Evolutionary conservation across 2,329 filamentous ascomycete species (phyloP).

Genomic region (Colletotrichum camelliae): DNA sequence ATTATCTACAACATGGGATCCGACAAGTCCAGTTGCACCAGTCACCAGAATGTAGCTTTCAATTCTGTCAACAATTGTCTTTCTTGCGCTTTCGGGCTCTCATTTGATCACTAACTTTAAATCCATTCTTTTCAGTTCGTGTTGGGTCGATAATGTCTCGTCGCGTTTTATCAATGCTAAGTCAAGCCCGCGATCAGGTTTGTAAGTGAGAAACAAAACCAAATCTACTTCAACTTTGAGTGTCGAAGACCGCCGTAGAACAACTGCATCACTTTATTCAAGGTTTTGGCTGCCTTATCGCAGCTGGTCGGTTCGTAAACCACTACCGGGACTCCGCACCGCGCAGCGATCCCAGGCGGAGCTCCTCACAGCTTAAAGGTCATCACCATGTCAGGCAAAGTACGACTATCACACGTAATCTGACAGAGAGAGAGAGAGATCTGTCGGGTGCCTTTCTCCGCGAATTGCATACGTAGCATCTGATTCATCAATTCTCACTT

Average conservation of each 20-base stretch:
- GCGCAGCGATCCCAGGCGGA: not conserved
- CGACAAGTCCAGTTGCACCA: slow-evolving; percentile 32
- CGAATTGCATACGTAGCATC: not conserved
- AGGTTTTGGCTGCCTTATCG: not conserved
- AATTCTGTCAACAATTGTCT: not conserved
- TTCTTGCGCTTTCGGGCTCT: not conserved
- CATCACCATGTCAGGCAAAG: not conserved
- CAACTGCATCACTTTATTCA: not conserved
- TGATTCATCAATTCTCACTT: not conserved
- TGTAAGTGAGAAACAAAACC: rapidly evolving
- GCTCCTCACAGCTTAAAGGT: not conserved
- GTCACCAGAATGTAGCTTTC: slow-evolving; percentile 25
- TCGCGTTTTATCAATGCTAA: not conserved
- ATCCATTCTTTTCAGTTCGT: not conserved
- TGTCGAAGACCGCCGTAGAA: not conserved
- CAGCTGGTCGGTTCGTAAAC: not conserved
- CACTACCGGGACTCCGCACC: not conserved
- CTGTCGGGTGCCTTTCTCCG: not conserved
- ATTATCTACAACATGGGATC: not conserved
- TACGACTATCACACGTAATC: not conserved
- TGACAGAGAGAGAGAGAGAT: too few relatives aligned
- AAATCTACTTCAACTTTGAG: not conserved
- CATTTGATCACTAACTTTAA: not conserved
- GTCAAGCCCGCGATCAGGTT: not conserved
- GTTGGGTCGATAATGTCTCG: not conserved